Conservation (phyloP, 768 basidiomycete genomes). For the Leccinum uliginosum region DNA sequence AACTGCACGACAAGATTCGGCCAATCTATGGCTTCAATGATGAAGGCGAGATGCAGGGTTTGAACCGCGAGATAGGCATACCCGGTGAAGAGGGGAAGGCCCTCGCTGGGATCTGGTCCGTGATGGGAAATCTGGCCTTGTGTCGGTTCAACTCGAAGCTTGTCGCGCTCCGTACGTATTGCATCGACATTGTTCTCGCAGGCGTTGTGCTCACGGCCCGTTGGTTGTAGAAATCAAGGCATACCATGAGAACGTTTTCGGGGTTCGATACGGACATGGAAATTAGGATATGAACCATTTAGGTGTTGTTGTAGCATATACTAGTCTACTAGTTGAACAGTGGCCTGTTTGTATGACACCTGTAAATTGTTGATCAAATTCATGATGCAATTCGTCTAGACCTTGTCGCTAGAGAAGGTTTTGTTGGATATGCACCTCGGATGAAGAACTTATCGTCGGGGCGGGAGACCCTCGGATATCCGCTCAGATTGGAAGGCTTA, state of each 20-base stretch:
- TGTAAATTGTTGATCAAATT: neutral
- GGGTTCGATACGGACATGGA: slow-evolving; percentile 14
- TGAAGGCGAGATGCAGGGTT: slow-evolving; percentile 27
- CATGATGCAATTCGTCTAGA: too few species aligned
- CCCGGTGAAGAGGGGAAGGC: slow-evolving; percentile 12
- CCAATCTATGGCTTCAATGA: slow-evolving; percentile 29
- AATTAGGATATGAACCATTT: neutral
- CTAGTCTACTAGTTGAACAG: neutral
- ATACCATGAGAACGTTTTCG: slow-evolving; percentile 46
- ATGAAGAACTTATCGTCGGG: too few species aligned
- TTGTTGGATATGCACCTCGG: neutral
- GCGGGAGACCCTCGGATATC: too few species aligned
- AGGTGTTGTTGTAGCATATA: too few species aligned
- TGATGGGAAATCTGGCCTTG: slow-evolving; percentile 60
- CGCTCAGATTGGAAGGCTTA: too few species aligned
- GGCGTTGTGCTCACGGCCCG: neutral
- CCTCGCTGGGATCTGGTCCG: slow-evolving; percentile 43
- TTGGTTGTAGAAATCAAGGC: slow-evolving; percentile 62
- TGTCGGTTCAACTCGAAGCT: slow-evolving; percentile 68
- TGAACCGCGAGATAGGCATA: slow-evolving; percentile 47
- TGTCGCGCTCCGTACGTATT: slow-evolving; percentile 55
- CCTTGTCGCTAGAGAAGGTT: neutral
- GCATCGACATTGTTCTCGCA: neutral
- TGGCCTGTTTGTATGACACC: neutral
- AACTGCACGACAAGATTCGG: slow-evolving; percentile 18